Conservation (phyloP, 1,284 basidiomycete species). For the Bondarzewia mesenterica region DNA sequence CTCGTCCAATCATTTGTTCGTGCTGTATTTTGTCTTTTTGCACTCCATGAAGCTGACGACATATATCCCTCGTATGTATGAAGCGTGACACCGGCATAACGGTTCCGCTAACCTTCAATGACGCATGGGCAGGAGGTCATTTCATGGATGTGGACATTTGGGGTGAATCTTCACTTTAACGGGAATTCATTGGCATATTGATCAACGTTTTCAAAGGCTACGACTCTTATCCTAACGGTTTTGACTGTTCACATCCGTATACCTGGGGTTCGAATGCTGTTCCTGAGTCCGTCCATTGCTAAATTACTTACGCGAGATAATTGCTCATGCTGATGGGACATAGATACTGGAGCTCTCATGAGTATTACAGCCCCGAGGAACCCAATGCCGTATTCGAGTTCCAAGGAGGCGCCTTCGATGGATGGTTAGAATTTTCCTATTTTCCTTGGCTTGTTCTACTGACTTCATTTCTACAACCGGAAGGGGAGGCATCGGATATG, state of each 20-base stretch:
- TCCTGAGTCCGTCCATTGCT: not conserved
- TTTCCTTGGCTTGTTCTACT: not conserved
- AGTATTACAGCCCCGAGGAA: not conserved
- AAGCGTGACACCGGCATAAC: not conserved
- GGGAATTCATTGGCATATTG: not conserved
- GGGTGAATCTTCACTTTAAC: not conserved
- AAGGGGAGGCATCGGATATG: not conserved
- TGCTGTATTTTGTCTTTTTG: too few species aligned
- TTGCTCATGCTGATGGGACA: not conserved
- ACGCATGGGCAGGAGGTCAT: not conserved
- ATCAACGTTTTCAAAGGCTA: not conserved
- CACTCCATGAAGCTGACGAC: too few species aligned
- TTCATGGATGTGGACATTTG: not conserved
- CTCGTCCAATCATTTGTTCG: not conserved
- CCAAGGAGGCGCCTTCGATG: not conserved
- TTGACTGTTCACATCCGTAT: not conserved
- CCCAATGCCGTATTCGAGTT: not conserved
- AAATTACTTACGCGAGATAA: not conserved
- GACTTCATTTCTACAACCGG: not conserved
- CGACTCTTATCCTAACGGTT: not conserved
- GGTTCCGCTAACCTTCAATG: not conserved
- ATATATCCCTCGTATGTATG: not conserved
- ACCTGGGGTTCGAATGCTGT: not conserved
- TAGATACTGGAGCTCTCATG: not conserved
- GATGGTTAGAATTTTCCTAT: not conserved